Conservation (phyloP, 2,329 filamentous ascomycete species). For the Pseudocercospora ulei region DNA sequence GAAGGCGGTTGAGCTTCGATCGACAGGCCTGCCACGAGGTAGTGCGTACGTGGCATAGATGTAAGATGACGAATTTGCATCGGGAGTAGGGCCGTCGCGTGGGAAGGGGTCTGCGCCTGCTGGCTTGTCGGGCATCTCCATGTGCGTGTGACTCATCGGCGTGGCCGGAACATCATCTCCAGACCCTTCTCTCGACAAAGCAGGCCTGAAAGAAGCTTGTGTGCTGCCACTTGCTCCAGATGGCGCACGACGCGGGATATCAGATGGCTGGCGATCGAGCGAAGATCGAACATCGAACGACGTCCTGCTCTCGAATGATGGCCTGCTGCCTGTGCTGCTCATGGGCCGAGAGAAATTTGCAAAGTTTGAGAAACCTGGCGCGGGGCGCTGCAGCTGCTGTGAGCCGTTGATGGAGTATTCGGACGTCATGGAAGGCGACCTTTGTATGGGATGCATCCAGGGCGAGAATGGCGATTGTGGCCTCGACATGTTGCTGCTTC, state of each 20-base stretch:
- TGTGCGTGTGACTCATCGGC: slow-evolving; percentile 4
- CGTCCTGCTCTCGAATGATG: slow-evolving; percentile 34
- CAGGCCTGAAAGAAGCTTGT: slow-evolving; percentile 20
- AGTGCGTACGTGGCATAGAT: slow-evolving; percentile 77
- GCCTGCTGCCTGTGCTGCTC: slow-evolving; percentile 51
- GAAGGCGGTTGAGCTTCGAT: slow-evolving; percentile 56
- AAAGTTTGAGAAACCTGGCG: slow-evolving; percentile 56
- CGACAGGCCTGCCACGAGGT: slow-evolving; percentile 69
- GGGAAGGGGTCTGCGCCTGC: slow-evolving; percentile 2
- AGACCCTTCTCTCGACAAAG: slow-evolving; percentile 36
- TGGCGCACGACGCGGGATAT: slow-evolving; percentile 11
- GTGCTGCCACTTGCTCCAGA: slow-evolving; percentile 28
- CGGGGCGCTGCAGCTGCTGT: slow-evolving; percentile 18
- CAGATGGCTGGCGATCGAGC: slow-evolving; percentile 22
- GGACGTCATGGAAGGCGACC: slow-evolving; percentile 77
- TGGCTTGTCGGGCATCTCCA: neutral
- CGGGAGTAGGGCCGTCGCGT: slow-evolving; percentile 12
- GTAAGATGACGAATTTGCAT: slow-evolving; percentile 48
- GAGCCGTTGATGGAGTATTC: slow-evolving; percentile 58
- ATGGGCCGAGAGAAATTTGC: slow-evolving; percentile 58
- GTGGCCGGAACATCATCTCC: slow-evolving; percentile 26
- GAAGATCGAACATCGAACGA: slow-evolving; percentile 34
- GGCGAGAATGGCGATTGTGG: slow-evolving; percentile 57
- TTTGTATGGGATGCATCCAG: slow-evolving; percentile 51
- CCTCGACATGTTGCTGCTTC: slow-evolving; percentile 54